Conservation (phyloP, 129 eudicot genomes). For the Flaveria brownii region DNA sequence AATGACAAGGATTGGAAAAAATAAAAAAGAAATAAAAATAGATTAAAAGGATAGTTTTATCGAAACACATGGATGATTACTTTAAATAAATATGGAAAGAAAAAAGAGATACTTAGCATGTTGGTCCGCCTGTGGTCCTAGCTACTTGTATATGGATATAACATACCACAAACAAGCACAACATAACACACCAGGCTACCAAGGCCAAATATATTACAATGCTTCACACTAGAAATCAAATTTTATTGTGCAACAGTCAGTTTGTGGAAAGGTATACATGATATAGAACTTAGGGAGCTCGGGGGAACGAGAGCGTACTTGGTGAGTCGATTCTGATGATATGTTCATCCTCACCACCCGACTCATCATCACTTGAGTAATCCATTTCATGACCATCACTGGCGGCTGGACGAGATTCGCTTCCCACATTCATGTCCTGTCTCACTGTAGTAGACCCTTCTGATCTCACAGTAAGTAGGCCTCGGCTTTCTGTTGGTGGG, state of each 20-base stretch:
- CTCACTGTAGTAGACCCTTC: conserved; percentile 69
- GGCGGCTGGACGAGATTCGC: neutral
- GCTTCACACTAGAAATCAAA: neutral
- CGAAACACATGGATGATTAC: too few species aligned
- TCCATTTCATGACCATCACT: conserved; percentile 32
- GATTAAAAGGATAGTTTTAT: too few species aligned
- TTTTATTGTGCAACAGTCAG: neutral
- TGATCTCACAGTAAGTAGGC: conserved; percentile 57
- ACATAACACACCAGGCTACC: neutral
- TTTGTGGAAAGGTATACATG: neutral
- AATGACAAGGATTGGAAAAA: too few species aligned
- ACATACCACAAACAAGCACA: too few species aligned
- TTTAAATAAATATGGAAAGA: too few species aligned
- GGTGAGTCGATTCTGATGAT: conserved; percentile 84
- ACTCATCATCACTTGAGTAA: conserved; percentile 72
- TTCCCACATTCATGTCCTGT: conserved; percentile 31
- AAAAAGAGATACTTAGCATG: too few species aligned
- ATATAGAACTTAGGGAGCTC: conserved; percentile 35
- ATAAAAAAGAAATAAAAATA: too few species aligned
- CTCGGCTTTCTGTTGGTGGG: conserved; percentile 38
- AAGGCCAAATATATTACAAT: neutral
- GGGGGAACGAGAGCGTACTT: conserved; percentile 70
- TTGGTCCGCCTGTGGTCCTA: too few species aligned
- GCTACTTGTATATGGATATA: too few species aligned
- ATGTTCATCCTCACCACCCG: conserved; percentile 82